Conservation (phyloP, 2,329 filamentous ascomycete species). For the Fonsecaea nubica region DNA sequence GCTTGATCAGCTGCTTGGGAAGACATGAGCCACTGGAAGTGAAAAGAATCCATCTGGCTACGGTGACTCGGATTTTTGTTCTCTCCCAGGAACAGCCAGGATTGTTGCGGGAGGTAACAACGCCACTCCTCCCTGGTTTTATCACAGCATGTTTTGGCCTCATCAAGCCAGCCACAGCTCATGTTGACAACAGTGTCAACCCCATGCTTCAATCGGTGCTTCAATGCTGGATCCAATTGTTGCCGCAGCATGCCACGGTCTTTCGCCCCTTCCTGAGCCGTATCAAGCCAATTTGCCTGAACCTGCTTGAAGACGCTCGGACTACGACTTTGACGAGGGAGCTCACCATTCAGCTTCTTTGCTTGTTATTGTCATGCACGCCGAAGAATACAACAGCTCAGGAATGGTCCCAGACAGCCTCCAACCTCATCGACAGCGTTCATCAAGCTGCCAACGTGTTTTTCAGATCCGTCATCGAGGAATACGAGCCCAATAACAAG, state of each 20-base stretch:
- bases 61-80: constrained; percentile 81
- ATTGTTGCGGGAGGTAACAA: constrained; percentile 84
- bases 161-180: constrained; percentile 45
- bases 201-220: constrained; percentile 71
- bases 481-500: constrained; percentile 74
- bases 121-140: constrained; percentile 77
- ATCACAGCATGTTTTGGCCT: constrained; percentile 75
- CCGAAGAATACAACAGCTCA: constrained; percentile 77
- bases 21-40: constrained; percentile 77
- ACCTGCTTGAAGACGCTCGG: constrained; percentile 64
- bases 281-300: constrained; percentile 66
- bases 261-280: constrained; percentile 77
- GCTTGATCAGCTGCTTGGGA: constrained; percentile 75
- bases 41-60: constrained; percentile 77
- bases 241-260: constrained; percentile 82
- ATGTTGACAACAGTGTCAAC: constrained; percentile 41
- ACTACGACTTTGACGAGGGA: constrained; percentile 62
- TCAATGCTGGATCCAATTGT: constrained; percentile 71
- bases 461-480: constrained; percentile 79
- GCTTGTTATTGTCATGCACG: constrained; percentile 78
- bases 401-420: constrained; percentile 77
- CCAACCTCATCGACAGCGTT: constrained; percentile 65
- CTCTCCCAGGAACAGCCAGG: constrained; percentile 83
- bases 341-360: constrained; percentile 68
- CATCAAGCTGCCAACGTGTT: constrained; percentile 77